Conservation (phyloP, 768 basidiomycete genomes). For the Xanthoconium purpureum region DNA sequence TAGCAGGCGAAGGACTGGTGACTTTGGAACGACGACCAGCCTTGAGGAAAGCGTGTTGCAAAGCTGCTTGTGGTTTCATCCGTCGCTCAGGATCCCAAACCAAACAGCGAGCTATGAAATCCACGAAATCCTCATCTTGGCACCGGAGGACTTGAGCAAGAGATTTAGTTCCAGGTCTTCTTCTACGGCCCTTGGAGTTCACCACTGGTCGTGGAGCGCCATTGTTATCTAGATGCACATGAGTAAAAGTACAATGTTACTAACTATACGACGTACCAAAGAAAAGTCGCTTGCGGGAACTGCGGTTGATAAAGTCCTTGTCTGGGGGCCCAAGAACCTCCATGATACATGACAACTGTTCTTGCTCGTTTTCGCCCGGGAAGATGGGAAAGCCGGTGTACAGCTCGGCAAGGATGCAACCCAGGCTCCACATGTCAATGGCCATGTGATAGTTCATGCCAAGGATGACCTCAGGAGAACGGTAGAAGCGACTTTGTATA, state of each 20-base stretch:
- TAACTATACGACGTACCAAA: constrained; percentile 63
- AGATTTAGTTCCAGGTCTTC: constrained; percentile 88
- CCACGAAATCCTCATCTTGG: constrained; percentile 93
- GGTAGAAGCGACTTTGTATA: constrained; percentile 99
- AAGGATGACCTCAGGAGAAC: constrained; percentile 98
- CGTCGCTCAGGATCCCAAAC: constrained; percentile 97
- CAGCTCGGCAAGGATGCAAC: constrained; percentile 95
- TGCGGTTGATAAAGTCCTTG: constrained; percentile 90
- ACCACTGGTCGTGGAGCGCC: constrained; percentile 91
- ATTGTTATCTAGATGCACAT: constrained; percentile 65
- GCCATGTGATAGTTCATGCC: constrained; percentile 99
- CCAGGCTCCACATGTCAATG: constrained; percentile 99
- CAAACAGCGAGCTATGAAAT: constrained; percentile 96
- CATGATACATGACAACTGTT: constrained; percentile 98
- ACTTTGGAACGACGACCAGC: constrained; percentile 57
- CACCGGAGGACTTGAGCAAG: constrained; percentile 85
- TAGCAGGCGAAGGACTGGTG: constrained; percentile 39
- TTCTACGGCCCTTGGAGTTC: constrained; percentile 92
- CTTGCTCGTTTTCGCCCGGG: constrained; percentile 98
- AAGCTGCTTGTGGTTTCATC: constrained; percentile 87
- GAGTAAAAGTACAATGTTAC: background rate
- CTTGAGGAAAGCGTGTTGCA: constrained; percentile 87
- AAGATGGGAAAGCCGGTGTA: constrained; percentile 98
- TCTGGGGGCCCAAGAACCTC: constrained; percentile 96
- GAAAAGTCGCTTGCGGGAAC: constrained; percentile 90